Evolutionary conservation across 2,329 filamentous ascomycete species (phyloP), one percentile per base, ranked within the genome.

Genomic region (Mariannaea sp.): DNA sequence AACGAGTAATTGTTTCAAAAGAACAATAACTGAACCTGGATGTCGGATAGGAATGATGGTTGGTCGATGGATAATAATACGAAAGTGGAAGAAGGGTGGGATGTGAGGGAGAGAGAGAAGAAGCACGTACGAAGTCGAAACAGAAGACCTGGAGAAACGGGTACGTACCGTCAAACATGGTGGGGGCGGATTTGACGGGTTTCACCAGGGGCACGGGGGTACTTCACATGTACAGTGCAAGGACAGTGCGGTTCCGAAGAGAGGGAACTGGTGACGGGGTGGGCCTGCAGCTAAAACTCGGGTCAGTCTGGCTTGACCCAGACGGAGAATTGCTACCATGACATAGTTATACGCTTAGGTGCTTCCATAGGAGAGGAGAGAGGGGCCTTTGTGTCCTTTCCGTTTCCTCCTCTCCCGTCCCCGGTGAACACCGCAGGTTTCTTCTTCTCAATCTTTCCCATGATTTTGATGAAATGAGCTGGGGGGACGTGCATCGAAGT

Each of bases 101-200:
- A n/a, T n/a, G n/a, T n/a, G n/a, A n/a, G n/a, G n/a, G n/a, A n/a
- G n/a, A n/a, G n/a, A n/a, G n/a, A n/a, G n/a, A n/a, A n/a, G n/a
- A n/a, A 24, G 59, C 44, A 40, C 41, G 36, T 53, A 49, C 59
- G 38, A 48, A 19, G 50, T 49, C 49, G 44, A 33, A 65, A 56
- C 60, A 55, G 62, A 65, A 49, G 60, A 62, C 40, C 55, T 65
- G 50, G 56, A 61, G 54, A 61, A 57, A 64, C 56, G 57, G 65
- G 42, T 33, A 30, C 22, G 42, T 33, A 30, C 22, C 22, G 22
- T 24, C n/a, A 8, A 24, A 5, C 22, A 24, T 24, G 22, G 62
- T 62, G 58, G 59, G 59, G 42, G 36, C 50, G 38, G 45, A 10
- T 47, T 52, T 60, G 62, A 61, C 44, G 55, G 60, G 54, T 53